Evolutionary conservation across 1,139 yeast genomes (phyloP).

Genomic region (Blastobotrys buckinghamii): DNA sequence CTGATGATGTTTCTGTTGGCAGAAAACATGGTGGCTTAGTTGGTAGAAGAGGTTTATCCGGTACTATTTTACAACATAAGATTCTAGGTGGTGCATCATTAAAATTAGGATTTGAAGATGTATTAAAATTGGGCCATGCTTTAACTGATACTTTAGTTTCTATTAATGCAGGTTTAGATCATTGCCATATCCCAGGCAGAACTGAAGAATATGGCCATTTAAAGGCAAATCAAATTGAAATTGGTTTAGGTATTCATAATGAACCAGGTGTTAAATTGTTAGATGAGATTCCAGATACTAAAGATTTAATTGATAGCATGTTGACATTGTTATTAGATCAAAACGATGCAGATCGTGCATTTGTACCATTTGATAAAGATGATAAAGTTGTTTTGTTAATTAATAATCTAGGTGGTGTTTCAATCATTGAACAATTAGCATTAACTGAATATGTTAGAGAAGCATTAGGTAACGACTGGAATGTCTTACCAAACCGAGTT

Average conservation of each 20-base stretch:
- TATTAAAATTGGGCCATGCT: conserved; percentile 37
- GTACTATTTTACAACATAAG: conserved; percentile 41
- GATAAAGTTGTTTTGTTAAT: conserved; percentile 41
- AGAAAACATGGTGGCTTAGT: conserved; percentile 41
- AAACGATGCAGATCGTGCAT: conserved; percentile 40
- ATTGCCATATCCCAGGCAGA: conserved; percentile 48
- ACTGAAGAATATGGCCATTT: conserved; percentile 29
- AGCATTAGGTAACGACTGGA: conserved; percentile 36
- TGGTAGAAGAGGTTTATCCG: conserved; percentile 48
- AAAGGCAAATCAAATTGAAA: conserved; percentile 29
- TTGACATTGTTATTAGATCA: conserved; percentile 37
- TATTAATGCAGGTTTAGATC: conserved; percentile 47
- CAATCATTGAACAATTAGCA: conserved; percentile 42
- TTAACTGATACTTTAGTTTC: conserved; percentile 41
- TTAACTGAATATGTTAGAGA: conserved; percentile 33
- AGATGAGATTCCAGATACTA: conserved; percentile 38
- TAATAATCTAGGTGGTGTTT: conserved; percentile 50
- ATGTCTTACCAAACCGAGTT: conserved; percentile 39
- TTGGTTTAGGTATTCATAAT: conserved; percentile 51
- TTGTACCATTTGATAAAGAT: conserved; percentile 37
- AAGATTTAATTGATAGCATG: conserved; percentile 37
- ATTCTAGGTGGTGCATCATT: conserved; percentile 43
- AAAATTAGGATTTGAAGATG: conserved; percentile 33
- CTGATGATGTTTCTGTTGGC: conserved; percentile 47
- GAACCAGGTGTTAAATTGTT: conserved; percentile 43